These are phyloP conservation scores for Leccinum disarticulatum DNA, from an alignment of 768 basidiomycete species.

Conservation along the genomic window DNA sequence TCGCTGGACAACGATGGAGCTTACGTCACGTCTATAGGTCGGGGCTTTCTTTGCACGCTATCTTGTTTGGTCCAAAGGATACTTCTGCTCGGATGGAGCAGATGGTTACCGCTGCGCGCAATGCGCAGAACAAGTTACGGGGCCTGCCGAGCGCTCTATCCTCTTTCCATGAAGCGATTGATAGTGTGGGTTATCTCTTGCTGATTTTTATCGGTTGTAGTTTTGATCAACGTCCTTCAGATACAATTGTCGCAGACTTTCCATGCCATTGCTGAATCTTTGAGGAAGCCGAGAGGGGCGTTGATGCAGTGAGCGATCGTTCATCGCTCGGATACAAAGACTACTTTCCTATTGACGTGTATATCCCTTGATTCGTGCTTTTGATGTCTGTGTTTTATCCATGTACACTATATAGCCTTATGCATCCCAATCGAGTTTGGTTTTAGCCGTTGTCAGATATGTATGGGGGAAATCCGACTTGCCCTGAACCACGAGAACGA, in stretches of 20 bases:
- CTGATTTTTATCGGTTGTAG: not conserved
- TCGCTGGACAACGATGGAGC: not conserved
- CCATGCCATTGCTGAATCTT: slow-evolving; percentile 54
- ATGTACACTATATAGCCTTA: too few relatives aligned
- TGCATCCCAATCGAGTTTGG: too few relatives aligned
- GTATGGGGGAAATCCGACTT: too few relatives aligned
- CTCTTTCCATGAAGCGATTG: slow-evolving; percentile 49
- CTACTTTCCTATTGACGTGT: not conserved
- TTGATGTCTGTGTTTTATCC: not conserved
- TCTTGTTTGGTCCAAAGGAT: slow-evolving; percentile 47
- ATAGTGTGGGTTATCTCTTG: slow-evolving; percentile 39
- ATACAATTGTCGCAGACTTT: slow-evolving; percentile 54
- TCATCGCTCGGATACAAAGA: not conserved
- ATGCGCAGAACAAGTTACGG: slow-evolving; percentile 40
- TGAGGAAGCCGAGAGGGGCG: slow-evolving; percentile 51
- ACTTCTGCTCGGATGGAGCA: slow-evolving; percentile 32
- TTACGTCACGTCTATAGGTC: slow-evolving; percentile 34
- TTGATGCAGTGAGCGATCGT: slow-evolving; percentile 34
- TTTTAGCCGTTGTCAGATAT: too few relatives aligned
- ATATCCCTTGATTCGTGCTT: not conserved
- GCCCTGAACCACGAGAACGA: too few relatives aligned
- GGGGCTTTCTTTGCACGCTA: slow-evolving; percentile 56
- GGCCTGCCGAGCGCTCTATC: slow-evolving; percentile 35
- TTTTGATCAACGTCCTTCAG: slow-evolving; percentile 27
- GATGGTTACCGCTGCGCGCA: slow-evolving; percentile 50